phyloP scores from a whole-genome alignment of 192 early-diverging fungal species.

The Dissophora globulifera region DNA sequence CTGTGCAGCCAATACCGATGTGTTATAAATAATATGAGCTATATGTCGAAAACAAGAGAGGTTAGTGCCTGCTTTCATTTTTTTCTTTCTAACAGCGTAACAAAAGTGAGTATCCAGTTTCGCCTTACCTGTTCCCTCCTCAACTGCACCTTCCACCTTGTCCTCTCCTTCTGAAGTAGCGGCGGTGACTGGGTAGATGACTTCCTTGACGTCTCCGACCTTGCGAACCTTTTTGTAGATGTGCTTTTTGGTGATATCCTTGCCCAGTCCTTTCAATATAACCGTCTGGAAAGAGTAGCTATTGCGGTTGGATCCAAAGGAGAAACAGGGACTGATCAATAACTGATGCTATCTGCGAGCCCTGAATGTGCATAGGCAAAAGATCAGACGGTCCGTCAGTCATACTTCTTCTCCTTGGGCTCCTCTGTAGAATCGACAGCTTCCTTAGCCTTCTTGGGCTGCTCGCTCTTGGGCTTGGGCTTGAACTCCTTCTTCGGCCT shows the following conservation, averaged over 20 bases:
- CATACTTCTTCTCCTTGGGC: conserved; percentile 56
- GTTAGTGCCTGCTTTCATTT: background rate
- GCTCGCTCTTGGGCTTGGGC: conserved; percentile 48
- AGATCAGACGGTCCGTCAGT: background rate
- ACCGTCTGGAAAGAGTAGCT: conserved; percentile 59
- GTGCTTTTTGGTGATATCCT: conserved; percentile 76
- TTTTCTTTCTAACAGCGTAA: too few species aligned
- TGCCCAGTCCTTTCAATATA: conserved; percentile 63
- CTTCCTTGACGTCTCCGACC: conserved; percentile 67
- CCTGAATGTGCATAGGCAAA: too few species aligned
- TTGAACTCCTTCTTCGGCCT: conserved; percentile 44
- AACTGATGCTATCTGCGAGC: background rate
- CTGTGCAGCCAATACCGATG: conserved; percentile 55
- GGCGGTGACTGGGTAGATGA: conserved; percentile 68
- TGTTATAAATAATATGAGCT: conserved; percentile 63
- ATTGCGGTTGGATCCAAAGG: too few species aligned
- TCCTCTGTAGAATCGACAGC: conserved; percentile 9
- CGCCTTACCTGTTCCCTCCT: conserved; percentile 43
- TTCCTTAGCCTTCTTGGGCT: conserved; percentile 44
- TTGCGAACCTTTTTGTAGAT: conserved; percentile 80
- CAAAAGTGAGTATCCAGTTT: too few species aligned
- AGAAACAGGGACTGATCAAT: background rate
- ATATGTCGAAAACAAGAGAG: background rate
- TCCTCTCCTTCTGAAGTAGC: conserved; percentile 52
- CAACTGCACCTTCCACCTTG: conserved; percentile 52